Evolutionary conservation across 108 stramenopile genomes (phyloP).

Genomic region (Ochromonas danica): DNA sequence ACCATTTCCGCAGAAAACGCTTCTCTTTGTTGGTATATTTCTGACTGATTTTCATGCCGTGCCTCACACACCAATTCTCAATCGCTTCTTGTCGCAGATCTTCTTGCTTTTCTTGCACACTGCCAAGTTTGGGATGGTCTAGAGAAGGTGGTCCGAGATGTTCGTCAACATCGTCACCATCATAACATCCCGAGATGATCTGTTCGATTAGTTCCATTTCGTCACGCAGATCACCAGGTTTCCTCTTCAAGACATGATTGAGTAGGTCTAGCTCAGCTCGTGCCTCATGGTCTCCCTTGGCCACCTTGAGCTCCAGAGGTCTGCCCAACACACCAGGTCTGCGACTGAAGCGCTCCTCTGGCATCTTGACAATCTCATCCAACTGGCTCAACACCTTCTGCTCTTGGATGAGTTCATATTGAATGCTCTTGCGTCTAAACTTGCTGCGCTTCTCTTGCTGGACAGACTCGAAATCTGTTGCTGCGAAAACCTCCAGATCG

Average conservation of each 20-base stretch:
- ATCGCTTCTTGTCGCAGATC: background rate
- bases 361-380: background rate
- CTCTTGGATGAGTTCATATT: background rate
- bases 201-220: background rate
- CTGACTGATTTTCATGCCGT: background rate
- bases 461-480: background rate
- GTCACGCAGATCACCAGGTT: background rate
- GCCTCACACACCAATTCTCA: background rate
- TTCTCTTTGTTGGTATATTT: conserved; percentile 9
- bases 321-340: too few relatives aligned
- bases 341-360: background rate
- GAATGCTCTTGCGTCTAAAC: background rate
- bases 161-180: background rate
- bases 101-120: conserved; percentile 20
- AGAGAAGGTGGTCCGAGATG: background rate
- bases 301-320: too few relatives aligned
- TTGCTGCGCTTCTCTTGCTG: background rate
- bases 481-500: background rate
- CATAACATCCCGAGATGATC: background rate
- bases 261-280: background rate
- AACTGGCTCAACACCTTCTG: background rate
- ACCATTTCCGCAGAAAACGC: background rate
- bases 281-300: background rate
- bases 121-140: conserved; percentile 11
- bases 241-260: background rate